Percentiles rank a stretch among this genome's conserved stretches.
phyloP scores from a whole-genome alignment of 2,329 filamentous ascomycete genomes.

The Fusarium drepaniforme region DNA sequence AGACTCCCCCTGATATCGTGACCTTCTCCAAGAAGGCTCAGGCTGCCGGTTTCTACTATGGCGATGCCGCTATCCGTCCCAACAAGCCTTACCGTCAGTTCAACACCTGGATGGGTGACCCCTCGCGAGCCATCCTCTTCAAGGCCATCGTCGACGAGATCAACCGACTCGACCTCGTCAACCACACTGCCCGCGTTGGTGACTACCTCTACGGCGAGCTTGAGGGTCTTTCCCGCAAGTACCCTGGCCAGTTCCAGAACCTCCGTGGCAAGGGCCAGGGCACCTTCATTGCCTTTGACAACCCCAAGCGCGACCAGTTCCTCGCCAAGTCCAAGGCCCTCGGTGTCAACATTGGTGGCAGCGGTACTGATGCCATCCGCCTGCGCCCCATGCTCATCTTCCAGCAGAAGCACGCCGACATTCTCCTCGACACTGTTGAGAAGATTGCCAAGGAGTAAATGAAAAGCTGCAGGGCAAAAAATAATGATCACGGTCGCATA shows the following conservation, averaged over 20 bases:
- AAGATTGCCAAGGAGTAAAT: slow-evolving; percentile 70
- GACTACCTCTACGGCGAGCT: slow-evolving; percentile 82
- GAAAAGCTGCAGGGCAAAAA: not conserved
- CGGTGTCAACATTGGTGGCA: slow-evolving; percentile 90
- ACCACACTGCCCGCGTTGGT: slow-evolving; percentile 81
- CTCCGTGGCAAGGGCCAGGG: slow-evolving; percentile 89
- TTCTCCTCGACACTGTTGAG: slow-evolving; percentile 83
- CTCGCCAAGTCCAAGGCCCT: slow-evolving; percentile 81
- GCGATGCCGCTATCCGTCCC: slow-evolving; percentile 81
- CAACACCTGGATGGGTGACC: slow-evolving; percentile 98
- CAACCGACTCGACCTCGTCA: slow-evolving; percentile 80
- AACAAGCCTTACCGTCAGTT: slow-evolving; percentile 97
- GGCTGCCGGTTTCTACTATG: slow-evolving; percentile 92
- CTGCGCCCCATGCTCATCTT: slow-evolving; percentile 93
- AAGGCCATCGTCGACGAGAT: slow-evolving; percentile 88
- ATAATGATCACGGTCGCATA: not conserved
- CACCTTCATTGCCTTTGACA: slow-evolving; percentile 95
- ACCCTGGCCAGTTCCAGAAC: slow-evolving; percentile 84
- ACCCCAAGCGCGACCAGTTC: slow-evolving; percentile 82
- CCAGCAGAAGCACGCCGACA: slow-evolving; percentile 90
- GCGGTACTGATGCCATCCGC: slow-evolving; percentile 79
- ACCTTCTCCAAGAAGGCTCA: slow-evolving; percentile 97
- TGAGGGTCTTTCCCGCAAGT: slow-evolving; percentile 74
- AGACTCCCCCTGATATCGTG: slow-evolving; percentile 88
- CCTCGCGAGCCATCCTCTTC: slow-evolving; percentile 86